Evolutionary conservation across 306 rosid genomes (phyloP), one percentile per base, ranked within the genome.

Genomic region (Ormosia emarginata): DNA sequence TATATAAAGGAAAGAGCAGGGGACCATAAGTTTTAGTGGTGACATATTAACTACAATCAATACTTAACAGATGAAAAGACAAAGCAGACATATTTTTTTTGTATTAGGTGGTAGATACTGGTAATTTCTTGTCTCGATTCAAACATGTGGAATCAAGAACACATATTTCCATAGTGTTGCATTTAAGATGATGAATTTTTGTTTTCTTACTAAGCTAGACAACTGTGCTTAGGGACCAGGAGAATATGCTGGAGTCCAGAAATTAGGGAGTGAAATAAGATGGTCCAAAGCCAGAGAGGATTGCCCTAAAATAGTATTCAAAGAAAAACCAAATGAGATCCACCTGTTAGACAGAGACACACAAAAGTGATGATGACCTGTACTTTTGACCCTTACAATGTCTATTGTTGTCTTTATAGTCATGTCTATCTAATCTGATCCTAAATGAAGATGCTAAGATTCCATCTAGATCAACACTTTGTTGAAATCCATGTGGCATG

Each of bases 351-450:
- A 30, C 10, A 61, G 2, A 43, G 56, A 71, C 2, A 29, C 8
- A 34, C 17, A 58, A n/a, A 50, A 79, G 14, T 72, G 65, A 41
- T 44, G 11, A 41, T 34, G 77, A 78, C 56, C 13, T 67, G 66
- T 75, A 34, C 52, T 83, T 59, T 72, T 64, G 40, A 53, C 58
- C 80, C 78, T 41, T 24, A 8, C 70, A 52, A 79, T 44, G 53
- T 13, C 55, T 67, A 62, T n/a, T 17, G 50, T 71, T 82, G 82
- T 71, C 59, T 34, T 79, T 81, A 50, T 49, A 77, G 17, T 30
- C 56, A 24, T 67, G 39, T 72, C 44, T 71, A 73, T 88, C 83
- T 75, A 80, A 49, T 75, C 43, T 71, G 67, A 63, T 58, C 70
- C 43, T 29, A 24, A 8, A 3, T 34, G 40, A 55, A 79, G 68